These are phyloP conservation scores for Tetrahymena thermophila DNA, from an alignment of 73 alveolate species.

Conservation along the genomic window DNA sequence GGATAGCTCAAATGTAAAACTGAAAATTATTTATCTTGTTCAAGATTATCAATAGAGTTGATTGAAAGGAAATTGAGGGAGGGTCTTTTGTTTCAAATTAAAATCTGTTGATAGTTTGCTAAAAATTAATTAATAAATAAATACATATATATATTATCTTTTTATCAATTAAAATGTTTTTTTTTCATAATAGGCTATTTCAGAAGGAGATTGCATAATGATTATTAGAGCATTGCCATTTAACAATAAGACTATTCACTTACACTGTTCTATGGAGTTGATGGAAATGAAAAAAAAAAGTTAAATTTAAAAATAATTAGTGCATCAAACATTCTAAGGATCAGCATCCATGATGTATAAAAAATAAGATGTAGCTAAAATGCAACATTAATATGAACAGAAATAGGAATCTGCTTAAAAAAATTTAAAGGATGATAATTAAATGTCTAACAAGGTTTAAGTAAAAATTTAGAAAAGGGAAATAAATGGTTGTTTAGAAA, in stretches of 20 bases:
- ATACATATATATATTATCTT: too few relatives aligned
- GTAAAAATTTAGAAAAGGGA: conserved; percentile 23
- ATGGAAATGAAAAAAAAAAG: background rate
- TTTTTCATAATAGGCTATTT: background rate
- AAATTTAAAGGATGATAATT: background rate
- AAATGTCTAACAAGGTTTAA: background rate
- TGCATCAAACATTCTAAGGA: background rate
- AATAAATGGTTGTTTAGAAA: conserved; percentile 32
- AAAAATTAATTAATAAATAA: too few relatives aligned
- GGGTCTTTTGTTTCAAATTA: too few relatives aligned
- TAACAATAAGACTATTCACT: background rate
- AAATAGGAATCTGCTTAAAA: background rate
- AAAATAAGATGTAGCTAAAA: background rate
- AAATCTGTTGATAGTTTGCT: too few relatives aligned
- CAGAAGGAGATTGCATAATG: background rate
- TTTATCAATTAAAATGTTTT: background rate
- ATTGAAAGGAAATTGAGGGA: too few relatives aligned
- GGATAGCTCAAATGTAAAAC: background rate
- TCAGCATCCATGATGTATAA: background rate
- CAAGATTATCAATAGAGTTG: too few relatives aligned
- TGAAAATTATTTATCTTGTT: background rate
- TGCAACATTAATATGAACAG: background rate
- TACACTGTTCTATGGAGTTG: background rate
- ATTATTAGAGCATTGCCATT: background rate
- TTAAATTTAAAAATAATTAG: background rate